These are phyloP conservation scores for Sambucus nigra DNA, from an alignment of 129 eudicot species.

Conservation along the genomic window DNA sequence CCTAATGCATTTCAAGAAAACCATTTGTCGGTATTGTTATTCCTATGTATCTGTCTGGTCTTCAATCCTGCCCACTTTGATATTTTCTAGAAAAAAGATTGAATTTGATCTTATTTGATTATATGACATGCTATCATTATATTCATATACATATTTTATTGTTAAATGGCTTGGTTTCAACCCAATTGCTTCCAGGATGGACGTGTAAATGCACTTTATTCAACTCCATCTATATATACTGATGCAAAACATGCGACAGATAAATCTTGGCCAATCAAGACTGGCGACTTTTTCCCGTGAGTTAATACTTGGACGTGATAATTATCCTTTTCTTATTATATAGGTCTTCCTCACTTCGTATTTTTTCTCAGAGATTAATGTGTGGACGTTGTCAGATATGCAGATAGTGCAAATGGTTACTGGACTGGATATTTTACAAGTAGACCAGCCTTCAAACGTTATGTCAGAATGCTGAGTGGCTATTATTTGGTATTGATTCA, in stretches of 20 bases:
- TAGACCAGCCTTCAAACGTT: slow-evolving; percentile 46
- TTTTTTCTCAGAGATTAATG: not conserved
- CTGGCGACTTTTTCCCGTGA: slow-evolving; percentile 58
- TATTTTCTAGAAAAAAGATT: too few relatives aligned
- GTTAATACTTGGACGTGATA: not conserved
- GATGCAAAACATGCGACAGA: slow-evolving; percentile 46
- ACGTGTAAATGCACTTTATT: slow-evolving; percentile 53
- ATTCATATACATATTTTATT: not conserved
- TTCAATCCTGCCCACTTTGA: too few relatives aligned
- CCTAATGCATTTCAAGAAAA: too few relatives aligned
- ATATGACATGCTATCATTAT: too few relatives aligned
- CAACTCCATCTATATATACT: slow-evolving; percentile 48
- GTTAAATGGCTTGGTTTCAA: not conserved
- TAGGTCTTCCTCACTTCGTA: too few relatives aligned
- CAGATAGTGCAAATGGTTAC: slow-evolving; percentile 43
- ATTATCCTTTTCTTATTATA: too few relatives aligned
- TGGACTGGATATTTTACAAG: slow-evolving; percentile 62
- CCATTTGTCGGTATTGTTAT: too few relatives aligned
- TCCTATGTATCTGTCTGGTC: too few relatives aligned
- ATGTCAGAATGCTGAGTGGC: slow-evolving; percentile 45
- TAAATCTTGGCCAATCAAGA: slow-evolving; percentile 47
- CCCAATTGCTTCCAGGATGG: slow-evolving; percentile 50
- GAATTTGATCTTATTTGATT: too few relatives aligned
- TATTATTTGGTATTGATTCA: slow-evolving; percentile 35
- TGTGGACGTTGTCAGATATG: slow-evolving; percentile 28